Evolutionary conservation across 2,329 filamentous ascomycete species (phyloP).

Genomic region (Rhexocercosporidium sp.): DNA sequence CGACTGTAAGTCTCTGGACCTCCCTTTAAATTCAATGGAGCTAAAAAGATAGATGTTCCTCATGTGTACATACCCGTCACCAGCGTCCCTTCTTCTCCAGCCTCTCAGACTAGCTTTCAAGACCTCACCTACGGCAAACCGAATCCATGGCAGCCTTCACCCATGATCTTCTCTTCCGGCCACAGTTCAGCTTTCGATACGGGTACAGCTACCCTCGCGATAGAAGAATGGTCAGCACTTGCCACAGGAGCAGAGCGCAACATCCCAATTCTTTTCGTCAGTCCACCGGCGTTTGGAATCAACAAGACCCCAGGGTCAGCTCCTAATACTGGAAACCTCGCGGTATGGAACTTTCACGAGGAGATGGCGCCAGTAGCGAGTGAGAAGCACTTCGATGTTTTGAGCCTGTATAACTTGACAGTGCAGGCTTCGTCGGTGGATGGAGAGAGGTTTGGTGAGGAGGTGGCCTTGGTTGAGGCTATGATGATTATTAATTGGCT

Average conservation of each 20-base stretch:
- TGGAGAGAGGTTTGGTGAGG: constrained; percentile 46
- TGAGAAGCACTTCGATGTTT: constrained; percentile 45
- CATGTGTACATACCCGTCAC: constrained; percentile 46
- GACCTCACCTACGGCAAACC: constrained; percentile 37
- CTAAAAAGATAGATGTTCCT: constrained; percentile 38
- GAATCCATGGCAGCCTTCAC: constrained; percentile 46
- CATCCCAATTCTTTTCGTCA: constrained; percentile 50
- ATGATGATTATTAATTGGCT: constrained; percentile 46
- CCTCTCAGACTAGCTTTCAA: constrained; percentile 42
- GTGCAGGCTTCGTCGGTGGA: constrained; percentile 47
- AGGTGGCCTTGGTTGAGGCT: constrained; percentile 48
- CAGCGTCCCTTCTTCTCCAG: constrained; percentile 40
- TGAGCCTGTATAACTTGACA: constrained; percentile 51
- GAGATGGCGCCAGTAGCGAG: constrained; percentile 43
- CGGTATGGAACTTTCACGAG: constrained; percentile 46
- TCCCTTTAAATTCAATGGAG: neutral
- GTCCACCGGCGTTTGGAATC: constrained; percentile 42
- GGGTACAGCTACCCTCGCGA: constrained; percentile 40
- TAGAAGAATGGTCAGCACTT: constrained; percentile 48
- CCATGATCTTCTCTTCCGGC: constrained; percentile 46
- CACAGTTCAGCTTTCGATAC: constrained; percentile 42
- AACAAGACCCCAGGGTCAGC: constrained; percentile 3
- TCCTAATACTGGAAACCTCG: constrained; percentile 18
- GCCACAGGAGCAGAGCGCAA: constrained; percentile 44
- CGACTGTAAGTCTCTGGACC: constrained; percentile 22